Conservation (phyloP, 2,329 filamentous ascomycete genomes). For the Talaromyces sp. region DNA sequence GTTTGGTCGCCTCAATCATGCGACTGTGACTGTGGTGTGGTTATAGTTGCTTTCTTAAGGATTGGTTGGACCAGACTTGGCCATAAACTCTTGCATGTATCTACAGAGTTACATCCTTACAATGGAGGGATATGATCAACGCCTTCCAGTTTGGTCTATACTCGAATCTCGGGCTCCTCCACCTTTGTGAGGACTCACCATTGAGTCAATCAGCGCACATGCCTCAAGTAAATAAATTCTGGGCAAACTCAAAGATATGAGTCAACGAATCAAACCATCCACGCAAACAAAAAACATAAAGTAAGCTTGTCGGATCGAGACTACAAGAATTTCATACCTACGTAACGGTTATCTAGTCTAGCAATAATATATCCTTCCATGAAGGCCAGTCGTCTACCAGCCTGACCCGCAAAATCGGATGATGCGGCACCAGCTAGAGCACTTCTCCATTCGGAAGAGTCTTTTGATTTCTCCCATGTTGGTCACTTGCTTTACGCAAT, state of each 20-base stretch:
- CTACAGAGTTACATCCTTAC: neutral
- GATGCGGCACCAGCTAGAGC: neutral
- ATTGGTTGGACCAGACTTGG: neutral
- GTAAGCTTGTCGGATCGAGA: neutral
- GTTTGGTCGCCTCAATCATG: neutral
- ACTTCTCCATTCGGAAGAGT: neutral
- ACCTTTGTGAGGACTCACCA: neutral
- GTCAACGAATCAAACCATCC: neutral
- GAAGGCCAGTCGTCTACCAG: neutral
- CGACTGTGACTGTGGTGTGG: too few species aligned
- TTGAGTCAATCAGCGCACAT: neutral
- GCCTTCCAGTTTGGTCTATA: neutral
- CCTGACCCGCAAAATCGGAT: conserved; percentile 1
- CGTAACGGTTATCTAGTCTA: neutral
- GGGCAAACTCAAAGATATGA: neutral
- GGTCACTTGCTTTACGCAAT: neutral
- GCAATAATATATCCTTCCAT: neutral
- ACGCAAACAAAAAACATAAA: neutral
- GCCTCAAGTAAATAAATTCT: neutral
- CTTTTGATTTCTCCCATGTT: neutral
- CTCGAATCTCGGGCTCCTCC: neutral
- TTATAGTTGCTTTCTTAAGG: neutral
- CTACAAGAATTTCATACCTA: neutral
- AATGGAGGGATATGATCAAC: neutral
- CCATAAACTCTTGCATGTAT: neutral